phyloP scores from a whole-genome alignment of 495 filamentous ascomycete genomes.

The Aspergillus asperescens region DNA sequence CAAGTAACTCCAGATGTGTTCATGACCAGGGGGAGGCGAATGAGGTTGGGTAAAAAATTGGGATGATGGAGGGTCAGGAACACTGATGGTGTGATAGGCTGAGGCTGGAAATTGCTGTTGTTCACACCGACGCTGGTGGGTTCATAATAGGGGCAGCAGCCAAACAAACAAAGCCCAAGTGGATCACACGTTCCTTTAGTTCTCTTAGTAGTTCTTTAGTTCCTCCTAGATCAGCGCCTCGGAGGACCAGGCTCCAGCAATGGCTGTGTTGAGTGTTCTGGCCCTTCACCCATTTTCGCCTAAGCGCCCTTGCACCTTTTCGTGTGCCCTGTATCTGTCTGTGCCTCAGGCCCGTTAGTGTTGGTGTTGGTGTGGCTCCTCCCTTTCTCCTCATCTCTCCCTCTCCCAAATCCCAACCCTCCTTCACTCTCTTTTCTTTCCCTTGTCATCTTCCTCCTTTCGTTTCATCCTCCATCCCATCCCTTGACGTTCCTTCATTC shows the following conservation, averaged over 20 bases:
- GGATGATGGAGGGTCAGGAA: conserved; percentile 13
- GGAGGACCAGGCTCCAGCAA: conserved; percentile 1
- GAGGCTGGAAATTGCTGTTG: conserved; percentile 11
- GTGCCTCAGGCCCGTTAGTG: conserved; percentile 14
- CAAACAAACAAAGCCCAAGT: conserved; percentile 15
- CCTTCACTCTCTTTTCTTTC: conserved; percentile 21
- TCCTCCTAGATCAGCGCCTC: conserved; percentile 2
- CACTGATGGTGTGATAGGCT: conserved; percentile 7
- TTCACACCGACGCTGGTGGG: conserved; percentile 14
- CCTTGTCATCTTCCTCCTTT: conserved; percentile 46
- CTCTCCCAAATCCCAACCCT: conserved; percentile 8
- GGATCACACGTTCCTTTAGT: conserved; percentile 6
- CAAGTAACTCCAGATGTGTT: neutral
- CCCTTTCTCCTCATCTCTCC: conserved; percentile 23
- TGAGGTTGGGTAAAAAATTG: conserved; percentile 9
- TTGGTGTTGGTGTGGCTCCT: conserved; percentile 10
- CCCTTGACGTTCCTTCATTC: conserved; percentile 23
- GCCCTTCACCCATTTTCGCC: conserved; percentile 11
- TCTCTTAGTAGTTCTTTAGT: conserved; percentile 6
- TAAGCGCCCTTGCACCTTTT: conserved; percentile 24
- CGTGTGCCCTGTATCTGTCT: too few species aligned
- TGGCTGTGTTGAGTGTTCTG: conserved; percentile 18
- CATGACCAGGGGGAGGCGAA: conserved; percentile 11
- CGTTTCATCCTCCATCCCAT: conserved; percentile 9
- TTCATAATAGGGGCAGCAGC: conserved; percentile 6